phyloP scores from a whole-genome alignment of 2,329 filamentous ascomycete genomes.

The Blastomyces parvus region DNA sequence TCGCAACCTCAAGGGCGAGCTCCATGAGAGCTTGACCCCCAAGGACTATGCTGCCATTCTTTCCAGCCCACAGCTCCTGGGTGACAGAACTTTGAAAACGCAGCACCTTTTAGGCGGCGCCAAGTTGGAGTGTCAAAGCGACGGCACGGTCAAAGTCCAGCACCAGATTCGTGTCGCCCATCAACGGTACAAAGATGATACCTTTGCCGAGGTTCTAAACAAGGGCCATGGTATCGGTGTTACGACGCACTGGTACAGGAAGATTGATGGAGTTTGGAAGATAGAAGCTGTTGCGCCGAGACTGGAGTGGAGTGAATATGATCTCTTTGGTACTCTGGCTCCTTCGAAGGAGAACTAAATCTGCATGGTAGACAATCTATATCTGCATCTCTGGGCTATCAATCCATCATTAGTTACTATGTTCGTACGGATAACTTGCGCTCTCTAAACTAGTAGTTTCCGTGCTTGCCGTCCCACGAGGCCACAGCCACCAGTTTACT shows the following conservation, averaged over 20 bases:
- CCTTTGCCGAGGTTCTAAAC: constrained; percentile 40
- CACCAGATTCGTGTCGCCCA: constrained; percentile 55
- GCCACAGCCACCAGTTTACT: no score
- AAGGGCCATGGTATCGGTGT: constrained; percentile 53
- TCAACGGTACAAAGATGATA: constrained; percentile 50
- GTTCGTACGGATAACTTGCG: neutral
- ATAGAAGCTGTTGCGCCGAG: constrained; percentile 48
- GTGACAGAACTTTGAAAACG: constrained; percentile 52
- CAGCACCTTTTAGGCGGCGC: constrained; percentile 56
- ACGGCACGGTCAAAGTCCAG: constrained; percentile 51
- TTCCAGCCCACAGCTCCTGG: constrained; percentile 48
- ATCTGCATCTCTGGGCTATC: constrained; percentile 1
- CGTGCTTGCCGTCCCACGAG: neutral
- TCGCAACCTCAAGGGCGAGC: constrained; percentile 1
- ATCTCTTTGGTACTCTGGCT: constrained; percentile 6
- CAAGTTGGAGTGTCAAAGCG: constrained; percentile 49
- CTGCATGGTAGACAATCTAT: constrained; percentile 6
- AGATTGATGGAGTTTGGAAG: constrained; percentile 53
- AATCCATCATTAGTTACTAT: neutral
- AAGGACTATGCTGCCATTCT: constrained; percentile 55
- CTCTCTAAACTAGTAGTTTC: neutral
- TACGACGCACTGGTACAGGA: constrained; percentile 50
- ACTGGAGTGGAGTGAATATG: constrained; percentile 46
- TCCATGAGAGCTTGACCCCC: constrained; percentile 10
- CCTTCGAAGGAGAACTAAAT: constrained; percentile 5